These are phyloP conservation scores for Aspergillus nanangensis DNA, from an alignment of 495 filamentous ascomycete genomes.

Conservation along the genomic window DNA sequence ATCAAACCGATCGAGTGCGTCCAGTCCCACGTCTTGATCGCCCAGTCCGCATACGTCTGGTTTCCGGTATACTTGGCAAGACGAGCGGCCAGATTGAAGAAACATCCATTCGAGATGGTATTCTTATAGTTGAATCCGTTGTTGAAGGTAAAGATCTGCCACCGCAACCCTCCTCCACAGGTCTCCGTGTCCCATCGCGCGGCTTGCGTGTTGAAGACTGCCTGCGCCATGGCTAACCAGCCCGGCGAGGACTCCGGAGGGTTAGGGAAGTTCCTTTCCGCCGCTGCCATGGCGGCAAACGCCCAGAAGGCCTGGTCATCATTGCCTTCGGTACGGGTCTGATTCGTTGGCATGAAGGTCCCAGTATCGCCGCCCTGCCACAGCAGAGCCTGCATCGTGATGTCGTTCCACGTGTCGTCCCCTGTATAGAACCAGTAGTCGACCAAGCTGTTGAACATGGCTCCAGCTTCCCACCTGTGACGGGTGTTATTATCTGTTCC, in stretches of 20 bases:
- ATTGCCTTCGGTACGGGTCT: slow-evolving; percentile 71
- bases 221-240: slow-evolving; percentile 80
- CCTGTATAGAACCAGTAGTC: slow-evolving; percentile 84
- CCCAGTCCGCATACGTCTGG: slow-evolving; percentile 72
- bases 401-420: slow-evolving; percentile 67
- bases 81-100: slow-evolving; percentile 75
- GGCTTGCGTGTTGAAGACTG: slow-evolving; percentile 72
- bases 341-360: slow-evolving; percentile 79
- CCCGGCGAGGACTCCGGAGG: slow-evolving; percentile 52
- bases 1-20: slow-evolving; percentile 57
- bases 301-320: slow-evolving; percentile 89
- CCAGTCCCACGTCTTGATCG: slow-evolving; percentile 74
- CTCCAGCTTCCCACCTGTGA: slow-evolving; percentile 80
- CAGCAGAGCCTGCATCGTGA: slow-evolving; percentile 61
- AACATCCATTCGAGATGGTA: slow-evolving; percentile 72
- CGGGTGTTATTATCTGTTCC: too few species aligned
- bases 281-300: slow-evolving; percentile 75
- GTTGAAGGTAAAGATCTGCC: slow-evolving; percentile 83
- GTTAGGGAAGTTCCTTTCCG: slow-evolving; percentile 69
- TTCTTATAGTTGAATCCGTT: slow-evolving; percentile 81
- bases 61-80: slow-evolving; percentile 75
- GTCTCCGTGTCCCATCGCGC: slow-evolving; percentile 62
- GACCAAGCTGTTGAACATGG: slow-evolving; percentile 70
- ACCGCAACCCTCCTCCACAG: slow-evolving; percentile 70
- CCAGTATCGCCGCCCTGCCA: slow-evolving; percentile 64